Base-by-base conservation (phyloP, 768 basidiomycete species). In the Sporobolomyces pararoseus region DNA sequence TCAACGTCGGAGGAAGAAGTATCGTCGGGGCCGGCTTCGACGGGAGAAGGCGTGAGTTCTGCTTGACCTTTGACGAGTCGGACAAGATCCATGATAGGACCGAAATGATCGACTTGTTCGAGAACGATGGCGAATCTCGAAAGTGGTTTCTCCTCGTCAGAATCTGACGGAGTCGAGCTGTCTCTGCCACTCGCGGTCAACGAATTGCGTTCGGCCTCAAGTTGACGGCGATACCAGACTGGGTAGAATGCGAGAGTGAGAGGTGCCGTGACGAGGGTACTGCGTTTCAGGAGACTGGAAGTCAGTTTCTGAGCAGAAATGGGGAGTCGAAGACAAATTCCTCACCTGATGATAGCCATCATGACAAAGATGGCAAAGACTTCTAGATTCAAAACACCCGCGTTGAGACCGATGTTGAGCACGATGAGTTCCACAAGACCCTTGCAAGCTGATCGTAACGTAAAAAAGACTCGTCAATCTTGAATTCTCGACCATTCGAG, bases 381-480 rank as follows among this genome's bases (percentile, higher is more conserved):
- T 83, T 35, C 78, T 12, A 32, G 75, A 75, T 82, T 80, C 37
- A 98, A 82, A 58, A 96, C 92, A 0, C 86, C 17, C 80, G 89
- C 89, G 69, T 82, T 79, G 12, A 90, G 82, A 58, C 92, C 92
- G 71, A 94, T 86, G 77, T 96, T 96, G 76, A 94, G 85, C 12
- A 93, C 92, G 73, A 96, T 93, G 31, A 94, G 85, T 79, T 94
- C 91, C 34, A 93, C 90, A 7, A 96, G 83, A 63, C 81, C 80
- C 65, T 52, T 65, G 62, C 60, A 60, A 81, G 91, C 93, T 71
- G n/a, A n/a, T n/a, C n/a, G n/a, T n/a, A n/a, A 37, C 17, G 0
- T 17, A 19, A 23, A 12, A 5, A 25, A 44, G 10, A 3, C 21
- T 37, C 1, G 37, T 47, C 17, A 27, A 39, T 50, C 53, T 37